Base-by-base conservation (phyloP, 768 basidiomycete species). In the Russula vinacea region DNA sequence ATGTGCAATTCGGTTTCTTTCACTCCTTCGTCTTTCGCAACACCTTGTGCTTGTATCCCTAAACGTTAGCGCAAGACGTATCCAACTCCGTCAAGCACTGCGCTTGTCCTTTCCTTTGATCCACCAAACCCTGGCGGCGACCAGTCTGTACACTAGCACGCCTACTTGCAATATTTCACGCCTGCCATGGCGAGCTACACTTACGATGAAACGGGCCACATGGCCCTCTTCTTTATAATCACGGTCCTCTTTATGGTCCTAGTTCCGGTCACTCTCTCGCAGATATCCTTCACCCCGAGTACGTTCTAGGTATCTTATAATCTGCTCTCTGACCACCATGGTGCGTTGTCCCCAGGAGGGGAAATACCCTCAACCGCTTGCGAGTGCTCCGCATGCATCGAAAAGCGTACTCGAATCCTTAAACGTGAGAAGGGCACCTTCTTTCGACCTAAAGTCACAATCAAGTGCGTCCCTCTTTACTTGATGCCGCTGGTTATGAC, bases 201-300 rank as follows among this genome's bases (percentile, higher is more conserved):
- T 76, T 93, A 93, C 74, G 91, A 93, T 75, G 90, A 92, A 78
- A 82, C 83, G 53, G 91, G 92, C 68, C 85, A 84, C 67, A 88
- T 93, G 88, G 90, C 90, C 71, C 82, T 86, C 42, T 98, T 94
- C 78, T 98, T 98, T 76, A 76, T 94, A 65, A 84, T 98, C 60
- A 92, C 94, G 9, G 87, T 97, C 73, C 86, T 98, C 68, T 85
- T 87, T 61, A 81, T 98, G 69, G 71, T 93, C 50, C 85, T 98
- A 64, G 74, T 92, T 40, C 96, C 96, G 0, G 74, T 90, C 66
- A 90, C 94, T 1, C 65, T 90, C 51, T 75, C 53, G 42, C 66
- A 37, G n/a, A 57, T 67, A 16, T 26, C 51, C 24, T 62, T 50
- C 26, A 33, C 11, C 56, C 26, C 33, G 40, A 65, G 56, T 64